phyloP scores from a whole-genome alignment of 306 rosid species.

The Medicago lupulina region DNA sequence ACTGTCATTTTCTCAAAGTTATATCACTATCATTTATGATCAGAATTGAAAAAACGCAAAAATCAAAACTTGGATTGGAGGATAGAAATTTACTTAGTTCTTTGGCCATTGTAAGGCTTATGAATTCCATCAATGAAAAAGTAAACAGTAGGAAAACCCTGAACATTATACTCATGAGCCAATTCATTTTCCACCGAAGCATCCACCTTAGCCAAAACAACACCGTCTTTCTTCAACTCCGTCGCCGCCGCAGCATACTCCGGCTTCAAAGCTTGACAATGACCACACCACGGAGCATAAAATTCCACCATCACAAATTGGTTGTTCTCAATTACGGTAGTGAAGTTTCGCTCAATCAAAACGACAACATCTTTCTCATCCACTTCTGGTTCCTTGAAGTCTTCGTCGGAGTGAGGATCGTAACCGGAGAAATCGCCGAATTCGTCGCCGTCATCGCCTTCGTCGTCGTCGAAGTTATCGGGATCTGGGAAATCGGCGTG shows the following conservation, averaged over 20 bases:
- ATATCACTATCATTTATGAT: no score
- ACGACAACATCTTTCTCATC: slow-evolving; percentile 90
- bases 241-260: slow-evolving; percentile 95
- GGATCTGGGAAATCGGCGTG: slow-evolving; percentile 53
- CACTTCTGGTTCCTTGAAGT: slow-evolving; percentile 57
- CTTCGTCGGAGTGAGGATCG: slow-evolving; percentile 54
- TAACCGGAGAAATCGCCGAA: slow-evolving; percentile 65
- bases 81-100: slow-evolving; percentile 67
- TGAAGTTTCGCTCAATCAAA: slow-evolving; percentile 85
- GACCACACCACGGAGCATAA: slow-evolving; percentile 99
- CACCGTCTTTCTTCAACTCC: slow-evolving; percentile 73
- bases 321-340: slow-evolving; percentile 66
- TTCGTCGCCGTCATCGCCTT: slow-evolving; percentile 36
- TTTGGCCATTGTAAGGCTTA: slow-evolving; percentile 80
- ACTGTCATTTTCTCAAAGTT: not conserved
- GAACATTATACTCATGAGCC: slow-evolving; percentile 78
- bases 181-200: slow-evolving; percentile 85
- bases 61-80: not conserved
- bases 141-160: slow-evolving; percentile 82
- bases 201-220: slow-evolving; percentile 86
- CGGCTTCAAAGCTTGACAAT: slow-evolving; percentile 88
- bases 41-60: no score
- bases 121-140: slow-evolving; percentile 87
- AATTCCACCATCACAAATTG: slow-evolving; percentile 86
- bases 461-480: slow-evolving; percentile 50